Evolutionary conservation across 169 alveolate species (phyloP), one percentile per base, ranked within the genome.

Genomic region (Eimeria acervulina): DNA sequence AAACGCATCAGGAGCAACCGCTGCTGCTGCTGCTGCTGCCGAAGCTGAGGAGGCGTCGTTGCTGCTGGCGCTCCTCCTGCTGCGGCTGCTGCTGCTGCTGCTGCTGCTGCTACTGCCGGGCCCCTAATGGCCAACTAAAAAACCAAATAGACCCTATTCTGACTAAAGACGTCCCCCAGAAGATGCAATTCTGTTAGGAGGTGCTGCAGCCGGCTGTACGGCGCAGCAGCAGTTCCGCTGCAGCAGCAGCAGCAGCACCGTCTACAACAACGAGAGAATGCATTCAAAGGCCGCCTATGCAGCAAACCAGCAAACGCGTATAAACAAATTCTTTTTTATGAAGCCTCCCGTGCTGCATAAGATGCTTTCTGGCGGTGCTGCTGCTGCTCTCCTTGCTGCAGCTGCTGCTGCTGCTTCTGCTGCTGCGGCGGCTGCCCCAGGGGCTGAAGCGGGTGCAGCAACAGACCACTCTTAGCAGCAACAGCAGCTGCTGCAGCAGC

Each of bases 401-500:
- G 59, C 87, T 42, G 87, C 87, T 26, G 55, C 87, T 76, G 51
- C 87, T 76, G 87, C 87, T 36, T 26, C 87, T 76, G 36, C 52
- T 55, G 66, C 66, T 55, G 55, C 55, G 55, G 55, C 55, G 55
- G 84, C 84, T 72, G 84, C 84, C 52, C n/a, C 51, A 76, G 87
- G 87, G 87, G 87, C 87, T 76, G 87, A 42, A 42, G 87, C 51
- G 87, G 59, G 87, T 36, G 87, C 80, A 33, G 80, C 80, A 68
- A 19, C 44, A 68, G 80, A 28, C 42, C 80, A 68, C 44, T 68
- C 42, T 8, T 8, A 31, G 42, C 44, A 68, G 44, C 44, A 68
- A 42, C 80, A 28, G 80, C 80, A 33, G 87, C 87, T 38, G 87
- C 87, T 38, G 87, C 61, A 76, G 87, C 87, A 76, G 61, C 87